A percentile compares a stretch with the other conserved stretches of the same genome.
These are phyloP conservation scores for Gnaphalium uliginosum DNA, from an alignment of 129 eudicot genomes.

Conservation along the genomic window DNA sequence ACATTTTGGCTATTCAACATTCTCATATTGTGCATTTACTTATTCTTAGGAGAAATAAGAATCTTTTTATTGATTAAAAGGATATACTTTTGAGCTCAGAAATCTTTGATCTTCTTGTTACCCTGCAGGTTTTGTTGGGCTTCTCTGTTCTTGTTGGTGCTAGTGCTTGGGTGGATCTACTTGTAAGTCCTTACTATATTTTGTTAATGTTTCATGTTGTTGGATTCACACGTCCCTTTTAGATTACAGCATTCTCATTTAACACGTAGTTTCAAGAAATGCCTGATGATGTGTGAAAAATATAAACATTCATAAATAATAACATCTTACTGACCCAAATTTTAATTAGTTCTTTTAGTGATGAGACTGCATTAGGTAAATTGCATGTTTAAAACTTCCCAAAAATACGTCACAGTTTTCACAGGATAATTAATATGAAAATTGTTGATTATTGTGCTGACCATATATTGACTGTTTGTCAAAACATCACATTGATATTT, in stretches of 20 bases:
- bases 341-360: neutral
- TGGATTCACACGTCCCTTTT: neutral
- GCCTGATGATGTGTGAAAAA: neutral
- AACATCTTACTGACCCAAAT: neutral
- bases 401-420: neutral
- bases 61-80: neutral
- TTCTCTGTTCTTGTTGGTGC: slow-evolving; percentile 98
- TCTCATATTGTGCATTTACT: neutral
- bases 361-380: neutral
- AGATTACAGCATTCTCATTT: neutral
- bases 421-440: neutral
- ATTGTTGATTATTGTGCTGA: slow-evolving; percentile 1
- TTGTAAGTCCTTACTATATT: slow-evolving; percentile 46
- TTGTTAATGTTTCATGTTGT: slow-evolving; percentile 4
- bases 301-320: neutral
- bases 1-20: neutral
- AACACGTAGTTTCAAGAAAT: slow-evolving; percentile 1
- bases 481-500: neutral
- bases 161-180: slow-evolving; percentile 96
- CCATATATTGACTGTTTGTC: neutral
- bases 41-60: neutral
- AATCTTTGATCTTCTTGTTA: slow-evolving; percentile 17
- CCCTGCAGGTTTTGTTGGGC: slow-evolving; percentile 85
- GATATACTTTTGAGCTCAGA: neutral
- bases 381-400: slow-evolving; percentile 2